Percentiles rank a stretch among this genome's conserved stretches.
phyloP scores from a whole-genome alignment of 495 filamentous ascomycete species.

The Penicillium canariense region DNA sequence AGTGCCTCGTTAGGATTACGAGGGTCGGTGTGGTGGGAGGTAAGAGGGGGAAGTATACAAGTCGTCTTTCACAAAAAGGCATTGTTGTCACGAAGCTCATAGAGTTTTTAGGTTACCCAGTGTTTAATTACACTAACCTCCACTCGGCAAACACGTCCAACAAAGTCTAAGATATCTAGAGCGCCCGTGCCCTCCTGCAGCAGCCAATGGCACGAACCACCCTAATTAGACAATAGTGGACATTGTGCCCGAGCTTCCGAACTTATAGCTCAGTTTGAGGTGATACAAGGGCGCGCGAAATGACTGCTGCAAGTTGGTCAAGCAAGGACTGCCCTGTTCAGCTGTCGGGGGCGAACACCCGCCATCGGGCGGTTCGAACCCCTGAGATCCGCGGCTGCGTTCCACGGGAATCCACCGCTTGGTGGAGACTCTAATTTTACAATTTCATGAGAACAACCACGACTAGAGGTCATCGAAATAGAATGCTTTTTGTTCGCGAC shows the following conservation, averaged over 20 bases:
- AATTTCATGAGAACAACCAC: too few relatives aligned
- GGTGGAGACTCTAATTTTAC: slow-evolving; percentile 24
- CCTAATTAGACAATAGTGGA: background rate
- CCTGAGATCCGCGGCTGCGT: slow-evolving; percentile 24
- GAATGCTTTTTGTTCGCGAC: background rate
- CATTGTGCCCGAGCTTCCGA: background rate
- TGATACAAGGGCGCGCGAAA: background rate
- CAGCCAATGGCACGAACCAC: background rate
- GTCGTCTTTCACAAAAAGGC: background rate
- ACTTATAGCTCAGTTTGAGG: background rate
- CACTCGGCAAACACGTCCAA: background rate
- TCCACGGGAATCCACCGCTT: slow-evolving; percentile 13
- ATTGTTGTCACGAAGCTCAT: background rate
- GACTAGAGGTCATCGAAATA: too few relatives aligned
- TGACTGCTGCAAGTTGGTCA: background rate
- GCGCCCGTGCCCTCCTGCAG: background rate
- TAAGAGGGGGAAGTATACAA: background rate
- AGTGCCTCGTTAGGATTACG: too few relatives aligned
- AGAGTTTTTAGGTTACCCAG: background rate
- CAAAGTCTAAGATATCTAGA: background rate
- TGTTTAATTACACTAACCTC: slow-evolving; percentile 6
- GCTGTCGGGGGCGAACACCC: background rate
- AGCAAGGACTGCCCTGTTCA: slow-evolving; percentile 5
- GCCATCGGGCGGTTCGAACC: slow-evolving; percentile 20
- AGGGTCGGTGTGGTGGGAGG: background rate